A percentile compares a stretch with the other conserved stretches of the same genome.
phyloP scores from a whole-genome alignment of 2,329 filamentous ascomycete genomes.

The Arthroderma uncinatum region DNA sequence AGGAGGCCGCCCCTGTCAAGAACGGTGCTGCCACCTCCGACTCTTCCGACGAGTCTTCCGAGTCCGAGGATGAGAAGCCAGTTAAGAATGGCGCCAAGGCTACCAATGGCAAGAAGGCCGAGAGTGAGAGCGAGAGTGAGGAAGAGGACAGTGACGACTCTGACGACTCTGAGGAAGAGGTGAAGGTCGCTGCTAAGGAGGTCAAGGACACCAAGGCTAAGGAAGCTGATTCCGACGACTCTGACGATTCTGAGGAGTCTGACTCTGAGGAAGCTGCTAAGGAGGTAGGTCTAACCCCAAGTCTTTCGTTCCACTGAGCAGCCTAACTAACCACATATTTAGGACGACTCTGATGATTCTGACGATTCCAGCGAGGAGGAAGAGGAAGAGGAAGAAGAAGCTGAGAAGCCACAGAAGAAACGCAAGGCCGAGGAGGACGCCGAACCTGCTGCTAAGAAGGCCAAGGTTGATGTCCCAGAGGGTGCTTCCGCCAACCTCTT shows the following conservation, averaged over 20 bases:
- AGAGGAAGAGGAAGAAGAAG: conserved; percentile 23
- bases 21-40: conserved; percentile 20
- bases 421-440: conserved; percentile 40
- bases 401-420: conserved; percentile 29
- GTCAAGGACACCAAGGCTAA: conserved; percentile 8
- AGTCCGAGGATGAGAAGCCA: conserved; percentile 20
- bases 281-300: not conserved
- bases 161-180: conserved; percentile 22
- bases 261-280: conserved; percentile 6
- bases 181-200: conserved; percentile 8
- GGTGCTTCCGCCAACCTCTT: conserved; percentile 57
- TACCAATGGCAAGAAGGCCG: conserved; percentile 16
- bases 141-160: conserved; percentile 22
- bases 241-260: conserved; percentile 12
- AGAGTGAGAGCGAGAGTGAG: conserved; percentile 20
- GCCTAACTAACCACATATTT: not conserved
- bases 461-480: conserved; percentile 45
- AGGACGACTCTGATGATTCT: conserved; percentile 18
- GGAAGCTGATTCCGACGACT: conserved; percentile 9
- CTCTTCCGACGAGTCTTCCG: conserved; percentile 23
- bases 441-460: conserved; percentile 43
- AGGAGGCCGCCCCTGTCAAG: conserved; percentile 21
- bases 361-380: conserved; percentile 25
- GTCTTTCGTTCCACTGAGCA: not conserved
- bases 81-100: conserved; percentile 16